These are phyloP conservation scores for Aspergillus heteromorphus DNA, from an alignment of 495 filamentous ascomycete genomes.

Conservation along the genomic window DNA sequence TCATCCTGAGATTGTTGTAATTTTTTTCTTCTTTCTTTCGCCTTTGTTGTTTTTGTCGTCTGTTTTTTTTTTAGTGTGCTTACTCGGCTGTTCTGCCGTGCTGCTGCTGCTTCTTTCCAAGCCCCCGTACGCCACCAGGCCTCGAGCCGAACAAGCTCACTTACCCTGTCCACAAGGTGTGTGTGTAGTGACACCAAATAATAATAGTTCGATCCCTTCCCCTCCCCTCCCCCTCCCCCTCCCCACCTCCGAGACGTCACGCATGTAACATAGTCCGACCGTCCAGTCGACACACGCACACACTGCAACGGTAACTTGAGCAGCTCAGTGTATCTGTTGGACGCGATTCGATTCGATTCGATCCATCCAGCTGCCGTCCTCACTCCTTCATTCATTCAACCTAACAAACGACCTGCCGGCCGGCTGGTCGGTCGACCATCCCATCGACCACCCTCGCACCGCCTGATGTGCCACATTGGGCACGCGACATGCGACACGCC, in stretches of 20 bases:
- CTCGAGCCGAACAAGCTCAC: background rate
- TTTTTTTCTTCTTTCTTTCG: background rate
- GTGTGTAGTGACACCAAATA: background rate
- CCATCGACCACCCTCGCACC: background rate
- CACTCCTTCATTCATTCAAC: no score
- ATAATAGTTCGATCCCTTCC: conserved; percentile 8
- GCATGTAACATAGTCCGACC: conserved; percentile 2
- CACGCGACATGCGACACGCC: conserved; percentile 3
- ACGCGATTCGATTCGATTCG: no score
- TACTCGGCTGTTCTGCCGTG: background rate
- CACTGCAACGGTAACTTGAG: conserved; percentile 5
- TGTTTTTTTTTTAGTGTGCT: conserved; percentile 3
- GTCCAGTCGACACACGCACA: background rate
- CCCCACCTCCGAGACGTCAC: conserved; percentile 10
- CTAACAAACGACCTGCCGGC: no score
- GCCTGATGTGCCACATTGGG: conserved; percentile 2
- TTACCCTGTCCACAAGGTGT: background rate
- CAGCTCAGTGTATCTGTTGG: no score
- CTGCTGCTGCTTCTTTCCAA: background rate
- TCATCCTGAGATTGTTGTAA: background rate
- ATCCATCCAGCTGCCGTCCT: background rate
- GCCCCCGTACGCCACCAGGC: background rate
- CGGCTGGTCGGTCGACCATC: no score
- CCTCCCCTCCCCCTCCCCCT: conserved; percentile 15
- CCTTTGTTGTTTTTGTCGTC: background rate